phyloP scores from a whole-genome alignment of 1,284 basidiomycete genomes.

The Trichosporon faecale region DNA sequence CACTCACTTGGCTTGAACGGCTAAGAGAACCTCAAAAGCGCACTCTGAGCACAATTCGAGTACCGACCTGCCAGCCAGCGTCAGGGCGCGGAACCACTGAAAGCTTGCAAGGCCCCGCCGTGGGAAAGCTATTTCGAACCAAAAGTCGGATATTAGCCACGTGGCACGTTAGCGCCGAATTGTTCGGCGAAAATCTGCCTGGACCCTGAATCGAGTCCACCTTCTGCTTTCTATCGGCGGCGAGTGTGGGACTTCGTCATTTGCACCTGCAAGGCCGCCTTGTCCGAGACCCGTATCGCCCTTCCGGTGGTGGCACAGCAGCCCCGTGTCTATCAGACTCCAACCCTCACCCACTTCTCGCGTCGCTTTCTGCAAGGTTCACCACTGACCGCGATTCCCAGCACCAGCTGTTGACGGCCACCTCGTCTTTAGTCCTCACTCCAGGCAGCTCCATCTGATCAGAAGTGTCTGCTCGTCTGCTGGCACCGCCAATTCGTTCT shows the following conservation, averaged over 20 bases:
- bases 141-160: not conserved
- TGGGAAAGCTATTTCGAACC: not conserved
- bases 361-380: too few species aligned
- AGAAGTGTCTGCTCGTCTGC: too few species aligned
- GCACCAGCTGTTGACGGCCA: too few species aligned
- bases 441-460: too few species aligned
- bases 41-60: not conserved
- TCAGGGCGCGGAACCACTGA: not conserved
- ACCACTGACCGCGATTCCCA: too few species aligned
- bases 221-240: not conserved
- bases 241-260: not conserved
- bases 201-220: not conserved
- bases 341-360: too few species aligned
- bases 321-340: too few species aligned
- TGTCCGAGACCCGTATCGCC: too few species aligned
- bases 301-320: too few species aligned
- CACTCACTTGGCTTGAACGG: slow-evolving; percentile 12
- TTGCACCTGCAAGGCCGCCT: not conserved
- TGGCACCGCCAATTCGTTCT: too few species aligned
- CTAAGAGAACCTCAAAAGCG: slow-evolving; percentile 1
- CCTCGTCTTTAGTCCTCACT: too few species aligned
- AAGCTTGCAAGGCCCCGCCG: not conserved
- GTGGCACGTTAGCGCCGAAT: not conserved
- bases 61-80: not conserved
- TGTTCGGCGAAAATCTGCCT: not conserved